These are phyloP conservation scores for Trichosporon sp. DNA, from an alignment of 1,284 basidiomycete genomes.

Conservation along the genomic window DNA sequence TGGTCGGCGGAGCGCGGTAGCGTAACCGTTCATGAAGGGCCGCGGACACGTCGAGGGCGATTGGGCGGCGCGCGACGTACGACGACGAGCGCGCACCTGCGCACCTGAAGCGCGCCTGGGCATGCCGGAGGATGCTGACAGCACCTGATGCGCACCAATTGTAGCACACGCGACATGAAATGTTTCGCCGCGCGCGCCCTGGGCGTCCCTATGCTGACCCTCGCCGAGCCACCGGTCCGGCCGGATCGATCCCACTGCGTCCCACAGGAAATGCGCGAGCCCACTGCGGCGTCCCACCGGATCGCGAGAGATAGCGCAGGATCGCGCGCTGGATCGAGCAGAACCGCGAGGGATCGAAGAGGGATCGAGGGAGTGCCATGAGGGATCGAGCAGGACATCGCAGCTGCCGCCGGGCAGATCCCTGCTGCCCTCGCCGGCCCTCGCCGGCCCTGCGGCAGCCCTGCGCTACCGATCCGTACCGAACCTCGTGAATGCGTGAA, in stretches of 20 bases:
- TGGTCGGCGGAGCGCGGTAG: neutral
- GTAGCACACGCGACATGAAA: constrained; percentile 2
- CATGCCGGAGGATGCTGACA: neutral
- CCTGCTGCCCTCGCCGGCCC: neutral
- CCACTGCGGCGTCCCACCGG: neutral
- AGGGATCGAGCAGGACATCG: neutral
- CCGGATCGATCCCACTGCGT: neutral
- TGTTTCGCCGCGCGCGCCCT: neutral
- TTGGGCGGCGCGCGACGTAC: neutral
- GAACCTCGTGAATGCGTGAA: neutral
- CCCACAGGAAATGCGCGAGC: no score
- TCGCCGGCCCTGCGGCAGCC: neutral
- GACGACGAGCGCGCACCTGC: neutral
- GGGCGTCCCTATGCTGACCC: neutral
- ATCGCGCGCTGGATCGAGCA: neutral
- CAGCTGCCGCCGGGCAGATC: neutral
- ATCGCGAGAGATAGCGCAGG: neutral
- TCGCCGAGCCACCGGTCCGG: neutral
- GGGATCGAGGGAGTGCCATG: no score
- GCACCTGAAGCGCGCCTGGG: neutral
- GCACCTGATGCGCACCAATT: neutral
- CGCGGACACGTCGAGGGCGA: neutral
- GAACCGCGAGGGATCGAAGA: neutral
- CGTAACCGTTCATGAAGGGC: neutral
- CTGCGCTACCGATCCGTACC: neutral